Evolutionary conservation across 1,284 basidiomycete species (phyloP), one percentile per base, ranked within the genome.

Genomic region (Naganishia liquefaciens): DNA sequence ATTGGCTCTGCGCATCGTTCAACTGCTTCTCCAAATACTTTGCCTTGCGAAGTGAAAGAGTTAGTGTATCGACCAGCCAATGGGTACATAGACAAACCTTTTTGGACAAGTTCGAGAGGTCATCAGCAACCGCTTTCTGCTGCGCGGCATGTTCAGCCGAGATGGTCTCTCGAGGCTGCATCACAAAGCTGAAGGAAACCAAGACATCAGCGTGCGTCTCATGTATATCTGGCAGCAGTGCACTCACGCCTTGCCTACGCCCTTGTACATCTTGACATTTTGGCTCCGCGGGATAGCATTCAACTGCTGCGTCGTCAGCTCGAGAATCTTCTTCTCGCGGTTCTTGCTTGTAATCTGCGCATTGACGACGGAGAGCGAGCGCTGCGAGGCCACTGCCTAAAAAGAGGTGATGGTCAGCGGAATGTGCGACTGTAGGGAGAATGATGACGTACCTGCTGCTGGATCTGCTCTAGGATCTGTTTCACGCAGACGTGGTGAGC

Each of bases 1-100:
- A 79, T 73, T 93, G 92, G 23, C 81, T 81, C 76, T 93, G 90
- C 1, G 92, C 90, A 73, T 93, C 91, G 67, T 88, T 89, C 75
- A 89, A 90, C 74, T 93, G 90, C 73, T 93, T 93, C 77, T 94
- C 91, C 5, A 93, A 82, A 76, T 88, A 93, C 78, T 93, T 94
- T 23, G 86, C 82, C 90, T 37, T 93, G 30, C 11, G 9, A 10
- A 11, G 17, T 28, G 30, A 37, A 1, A n/a, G 46, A 28, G 15
- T 40, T 39, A 27, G 39, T 25, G 13, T 52, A 43, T 17, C 27
- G 43, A 43, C 33, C 37, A 21, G 10, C 37, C n/a, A 5, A 28
- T 7, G 7, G 3, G 53, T 54, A 13, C 19, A 30, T 25, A 15
- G n/a, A 64, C 69, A 44, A 53, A 72, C 74, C 74, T 79, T 79